A percentile compares a stretch with the other conserved stretches of the same genome.
Evolutionary conservation across 305 asterid genomes (phyloP).

Genomic region (Stenogyne calaminthoides): DNA sequence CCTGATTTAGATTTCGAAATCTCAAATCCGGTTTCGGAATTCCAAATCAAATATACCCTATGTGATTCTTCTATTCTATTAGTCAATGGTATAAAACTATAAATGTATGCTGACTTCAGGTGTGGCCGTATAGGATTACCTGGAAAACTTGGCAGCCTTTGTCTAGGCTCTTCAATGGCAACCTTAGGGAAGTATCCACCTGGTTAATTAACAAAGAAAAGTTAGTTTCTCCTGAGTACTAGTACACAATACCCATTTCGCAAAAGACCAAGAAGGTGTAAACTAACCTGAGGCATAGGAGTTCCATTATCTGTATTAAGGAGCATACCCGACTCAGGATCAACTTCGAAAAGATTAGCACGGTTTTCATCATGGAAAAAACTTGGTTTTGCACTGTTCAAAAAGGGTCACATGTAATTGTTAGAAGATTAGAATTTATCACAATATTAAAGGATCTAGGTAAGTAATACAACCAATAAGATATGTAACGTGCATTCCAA

Average conservation of each 20-base stretch:
- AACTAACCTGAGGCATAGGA: constrained; percentile 93
- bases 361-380: constrained; percentile 95
- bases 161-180: constrained; percentile 59
- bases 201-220: constrained; percentile 38
- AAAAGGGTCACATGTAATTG: constrained; percentile 19
- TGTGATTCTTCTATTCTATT: constrained; percentile 21
- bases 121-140: constrained; percentile 42
- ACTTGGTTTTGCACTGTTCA: constrained; percentile 87
- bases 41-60: neutral
- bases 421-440: constrained; percentile 30
- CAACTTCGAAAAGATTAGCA: constrained; percentile 91
- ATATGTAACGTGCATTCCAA: constrained; percentile 5
- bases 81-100: neutral
- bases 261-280: constrained; percentile 24
- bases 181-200: constrained; percentile 74
- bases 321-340: constrained; percentile 89
- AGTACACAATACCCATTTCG: constrained; percentile 11
- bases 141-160: constrained; percentile 81
- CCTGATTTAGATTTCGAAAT: no score
- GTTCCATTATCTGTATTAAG: constrained; percentile 94
- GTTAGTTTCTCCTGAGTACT: constrained; percentile 17
- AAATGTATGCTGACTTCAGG: neutral
- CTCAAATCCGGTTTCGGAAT: no score
- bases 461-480: constrained; percentile 25
- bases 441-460: constrained; percentile 11